Base-by-base conservation (phyloP, 1,284 basidiomycete species). In the Microbotryum lychnidis-dioicae region DNA sequence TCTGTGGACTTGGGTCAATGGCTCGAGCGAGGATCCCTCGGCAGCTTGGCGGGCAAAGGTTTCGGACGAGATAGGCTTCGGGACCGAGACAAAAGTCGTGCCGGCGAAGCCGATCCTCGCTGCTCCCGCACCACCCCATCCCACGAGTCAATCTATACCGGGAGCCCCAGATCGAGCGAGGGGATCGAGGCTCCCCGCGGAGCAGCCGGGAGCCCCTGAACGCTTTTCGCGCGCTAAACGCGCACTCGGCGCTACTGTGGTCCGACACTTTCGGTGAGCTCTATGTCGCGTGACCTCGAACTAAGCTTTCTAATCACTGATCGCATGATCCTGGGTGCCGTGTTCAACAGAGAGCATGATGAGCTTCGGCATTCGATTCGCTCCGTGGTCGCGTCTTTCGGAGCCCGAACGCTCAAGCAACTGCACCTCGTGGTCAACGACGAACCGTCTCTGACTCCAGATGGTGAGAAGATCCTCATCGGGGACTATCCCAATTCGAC, bases 311-410 rank as follows among this genome's bases (percentile, higher is more conserved):
- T 6, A 4, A 4, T 23, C n/a, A 10, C 20, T 33, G 25, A 50
- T 31, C 9, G 14, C 4, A 42, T 42, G n/a, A 6, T 33, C 29
- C 8, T 12, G 3, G 5, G 6, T 27, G 27, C n/a, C 16, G 37
- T 16, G 4, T 47, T 3, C 1, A 14, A n/a, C 52, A 68, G 64
- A 1, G 66, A 68, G 12, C 67, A 68, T 54, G 69, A 67, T 52
- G 69, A 70, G 27, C 57, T 70, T 2, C 65, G 69, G 16, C 65
- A 57, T 55, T 69, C 67, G 3, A 55, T 69, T 14, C 65, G 67
- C 12, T 66, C 67, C 6, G 58, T 61, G n/a, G 21, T 65, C 9
- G n/a, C 47, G 0, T 50, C 61, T 1, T 48, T 65, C 42, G 9
- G 46, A 7, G 6, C n/a, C n/a, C 25, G 23, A 2, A 6, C 47